Base-by-base conservation (phyloP, 2,329 filamentous ascomycete species). In the Aspergillus persii region DNA sequence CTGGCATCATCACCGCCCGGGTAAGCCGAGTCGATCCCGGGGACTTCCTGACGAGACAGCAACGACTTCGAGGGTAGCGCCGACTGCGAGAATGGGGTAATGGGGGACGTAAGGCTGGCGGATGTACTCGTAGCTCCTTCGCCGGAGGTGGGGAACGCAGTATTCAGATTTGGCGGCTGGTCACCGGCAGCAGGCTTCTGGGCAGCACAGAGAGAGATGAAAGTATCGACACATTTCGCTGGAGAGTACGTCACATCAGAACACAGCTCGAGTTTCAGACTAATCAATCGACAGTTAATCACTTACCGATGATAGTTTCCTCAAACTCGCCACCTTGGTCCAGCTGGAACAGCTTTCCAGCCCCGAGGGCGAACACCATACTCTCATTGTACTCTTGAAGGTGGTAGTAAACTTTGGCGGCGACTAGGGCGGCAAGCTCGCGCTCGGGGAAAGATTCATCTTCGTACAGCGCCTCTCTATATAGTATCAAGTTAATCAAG, bases 341-440 rank as follows among this genome's bases (percentile, higher is more conserved):
- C 66, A 98, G 86, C 80, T 96, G 91, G 83, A 99, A 97, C 53
- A 96, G 87, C 74, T 97, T 91, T 61, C 95, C 95, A 27, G 95
- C 93, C 60, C 92, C 93, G 50, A 99, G 86, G 64, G 95, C 95
- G 77, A 99, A 98, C 54, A 91, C 90, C 94, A 99, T 98, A 78
- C 94, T 97, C 81, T 99, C 95, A 75, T 97, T 95, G 82, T 99
- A 99, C 76, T 95, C 95, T 79, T 97, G 92, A 55, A 99, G 87
- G 75, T 99, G 95, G 75, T 98, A 99, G 81, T 98, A 99, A 67
- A 98, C 92, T 84, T 99, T 99, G 68, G 95, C 90, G 48, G 96
- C 90, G 56, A 99, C 92, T 53, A 99, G 84, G 56, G 95, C 95
- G 57, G 95, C 95, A 58, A 99, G 88, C 76, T 95, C 91, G 71